Evolutionary conservation across 495 filamentous ascomycete species (phyloP).

Genomic region (Neurospora discreta): DNA sequence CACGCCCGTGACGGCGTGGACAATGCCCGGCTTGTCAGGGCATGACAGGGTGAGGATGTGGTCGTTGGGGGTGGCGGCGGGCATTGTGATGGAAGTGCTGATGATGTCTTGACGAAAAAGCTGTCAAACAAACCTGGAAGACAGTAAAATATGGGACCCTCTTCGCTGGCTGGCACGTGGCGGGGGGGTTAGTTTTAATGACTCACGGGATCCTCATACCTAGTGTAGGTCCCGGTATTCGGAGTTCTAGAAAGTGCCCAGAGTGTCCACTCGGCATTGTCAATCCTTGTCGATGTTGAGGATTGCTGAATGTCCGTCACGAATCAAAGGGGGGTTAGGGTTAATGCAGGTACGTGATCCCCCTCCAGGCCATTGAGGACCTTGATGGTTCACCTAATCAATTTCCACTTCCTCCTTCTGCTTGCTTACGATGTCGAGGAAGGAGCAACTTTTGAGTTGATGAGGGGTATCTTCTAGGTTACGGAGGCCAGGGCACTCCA

Average conservation of each 20-base stretch:
- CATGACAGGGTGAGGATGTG: constrained; percentile 67
- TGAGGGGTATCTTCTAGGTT: not conserved
- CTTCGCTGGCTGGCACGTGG: not conserved
- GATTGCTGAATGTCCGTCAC: not conserved
- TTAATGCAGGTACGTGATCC: not conserved
- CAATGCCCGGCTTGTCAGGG: constrained; percentile 64
- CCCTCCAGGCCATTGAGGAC: not conserved
- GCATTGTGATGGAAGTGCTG: constrained; percentile 13
- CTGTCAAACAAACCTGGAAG: not conserved
- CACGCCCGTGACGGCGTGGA: constrained; percentile 63
- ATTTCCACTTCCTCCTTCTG: not conserved
- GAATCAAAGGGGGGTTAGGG: not conserved
- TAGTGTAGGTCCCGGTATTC: not conserved
- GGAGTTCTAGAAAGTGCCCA: not conserved
- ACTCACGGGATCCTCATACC: not conserved
- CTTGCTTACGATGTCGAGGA: not conserved
- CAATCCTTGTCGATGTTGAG: not conserved
- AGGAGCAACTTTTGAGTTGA: not conserved
- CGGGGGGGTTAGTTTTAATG: not conserved
- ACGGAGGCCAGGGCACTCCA: too few relatives aligned
- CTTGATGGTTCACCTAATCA: not conserved
- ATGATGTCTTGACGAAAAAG: not conserved
- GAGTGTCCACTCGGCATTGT: not conserved
- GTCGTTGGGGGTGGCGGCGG: constrained; percentile 26
- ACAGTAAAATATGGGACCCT: not conserved